These are phyloP conservation scores for Clarireedia hainanense DNA, from an alignment of 2,329 filamentous ascomycete species.

Conservation along the genomic window DNA sequence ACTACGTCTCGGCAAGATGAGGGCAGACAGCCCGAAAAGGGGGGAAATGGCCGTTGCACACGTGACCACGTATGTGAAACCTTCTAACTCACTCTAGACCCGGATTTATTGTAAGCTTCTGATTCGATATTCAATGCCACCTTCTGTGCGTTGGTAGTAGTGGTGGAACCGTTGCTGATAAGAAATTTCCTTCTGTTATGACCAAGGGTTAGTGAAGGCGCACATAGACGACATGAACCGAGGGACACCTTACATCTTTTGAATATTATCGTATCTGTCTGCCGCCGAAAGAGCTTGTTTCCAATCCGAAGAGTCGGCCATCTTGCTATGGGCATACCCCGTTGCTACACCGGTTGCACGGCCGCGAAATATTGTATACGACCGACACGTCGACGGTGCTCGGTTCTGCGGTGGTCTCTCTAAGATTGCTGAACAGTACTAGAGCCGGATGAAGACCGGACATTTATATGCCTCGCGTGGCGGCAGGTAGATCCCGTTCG, in stretches of 20 bases:
- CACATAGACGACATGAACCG: neutral
- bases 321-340: neutral
- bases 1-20: neutral
- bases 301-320: slow-evolving; percentile 23
- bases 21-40: neutral
- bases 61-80: slow-evolving; percentile 2
- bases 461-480: too few relatives aligned
- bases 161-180: slow-evolving; percentile 34
- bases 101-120: slow-evolving; percentile 49
- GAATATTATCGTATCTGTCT: slow-evolving; percentile 55
- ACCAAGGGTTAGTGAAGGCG: slow-evolving; percentile 1
- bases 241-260: slow-evolving; percentile 47
- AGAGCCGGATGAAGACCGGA: too few relatives aligned
- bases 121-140: slow-evolving; percentile 59
- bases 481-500: too few relatives aligned
- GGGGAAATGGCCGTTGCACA: neutral
- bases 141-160: slow-evolving; percentile 39
- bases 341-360: neutral
- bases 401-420: too few relatives aligned
- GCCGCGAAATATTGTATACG: too few relatives aligned
- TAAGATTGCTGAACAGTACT: too few relatives aligned
- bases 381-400: too few relatives aligned
- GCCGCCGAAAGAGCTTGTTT: slow-evolving; percentile 27
- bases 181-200: slow-evolving; percentile 21
- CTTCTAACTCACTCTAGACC: slow-evolving; percentile 44